These are phyloP conservation scores for Calocybe gambosa DNA, from an alignment of 1,284 basidiomycete species.

Conservation along the genomic window DNA sequence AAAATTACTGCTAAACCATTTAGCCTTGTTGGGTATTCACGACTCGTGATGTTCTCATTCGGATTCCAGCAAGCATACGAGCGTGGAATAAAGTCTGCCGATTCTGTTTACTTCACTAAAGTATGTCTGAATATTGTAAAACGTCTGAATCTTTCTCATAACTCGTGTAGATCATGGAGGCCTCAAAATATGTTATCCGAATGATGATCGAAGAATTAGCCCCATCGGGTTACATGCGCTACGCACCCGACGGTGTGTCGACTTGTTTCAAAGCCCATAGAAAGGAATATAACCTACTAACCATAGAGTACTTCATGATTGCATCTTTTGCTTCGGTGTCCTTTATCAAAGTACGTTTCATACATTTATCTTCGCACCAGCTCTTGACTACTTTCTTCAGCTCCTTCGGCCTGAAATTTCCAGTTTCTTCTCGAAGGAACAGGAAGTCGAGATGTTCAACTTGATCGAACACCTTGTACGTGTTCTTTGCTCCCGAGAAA, in stretches of 20 bases:
- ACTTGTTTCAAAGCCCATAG: not conserved
- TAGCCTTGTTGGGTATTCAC: constrained; percentile 69
- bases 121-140: constrained; percentile 26
- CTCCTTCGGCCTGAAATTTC: constrained; percentile 70
- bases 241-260: constrained; percentile 66
- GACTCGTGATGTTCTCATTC: constrained; percentile 83
- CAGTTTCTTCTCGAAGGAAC: constrained; percentile 49
- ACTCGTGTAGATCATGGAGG: constrained; percentile 53
- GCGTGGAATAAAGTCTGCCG: constrained; percentile 55
- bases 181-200: constrained; percentile 63
- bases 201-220: constrained; percentile 61
- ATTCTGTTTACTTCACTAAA: constrained; percentile 64
- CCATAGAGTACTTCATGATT: constrained; percentile 75
- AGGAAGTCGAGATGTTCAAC: constrained; percentile 65
- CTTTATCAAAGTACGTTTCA: constrained; percentile 60
- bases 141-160: not conserved
- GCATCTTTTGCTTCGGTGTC: constrained; percentile 83
- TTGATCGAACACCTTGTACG: constrained; percentile 69
- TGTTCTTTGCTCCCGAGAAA: constrained; percentile 61
- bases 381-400: constrained; percentile 30
- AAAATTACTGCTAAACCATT: constrained; percentile 14
- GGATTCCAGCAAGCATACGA: constrained; percentile 79
- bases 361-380: not conserved
- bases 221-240: constrained; percentile 74
- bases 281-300: constrained; percentile 1